Conservation (phyloP, 441 rosid species). For the Pelargonium fulgidum region DNA sequence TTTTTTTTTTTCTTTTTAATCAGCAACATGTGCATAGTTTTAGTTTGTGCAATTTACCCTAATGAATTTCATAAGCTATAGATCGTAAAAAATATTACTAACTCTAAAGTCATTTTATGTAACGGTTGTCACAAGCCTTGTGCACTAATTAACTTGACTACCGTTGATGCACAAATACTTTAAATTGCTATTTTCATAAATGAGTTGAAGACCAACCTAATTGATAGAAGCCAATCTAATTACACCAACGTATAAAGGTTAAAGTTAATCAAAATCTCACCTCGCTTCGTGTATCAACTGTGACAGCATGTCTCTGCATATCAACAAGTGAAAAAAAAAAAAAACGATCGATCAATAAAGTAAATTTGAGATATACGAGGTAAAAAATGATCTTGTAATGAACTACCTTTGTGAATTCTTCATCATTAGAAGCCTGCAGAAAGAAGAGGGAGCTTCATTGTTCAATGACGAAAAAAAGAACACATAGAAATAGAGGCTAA, state of each 20-base stretch:
- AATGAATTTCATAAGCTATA: too few species aligned
- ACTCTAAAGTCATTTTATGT: too few species aligned
- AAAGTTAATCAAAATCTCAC: slow-evolving; percentile 21
- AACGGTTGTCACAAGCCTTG: too few species aligned
- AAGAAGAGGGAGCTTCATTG: neutral
- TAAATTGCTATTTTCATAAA: too few species aligned
- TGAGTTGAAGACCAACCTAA: neutral
- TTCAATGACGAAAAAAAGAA: neutral
- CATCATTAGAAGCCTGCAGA: neutral
- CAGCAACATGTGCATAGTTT: too few species aligned
- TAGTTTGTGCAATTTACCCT: too few species aligned
- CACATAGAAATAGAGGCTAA: neutral
- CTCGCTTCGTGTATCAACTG: slow-evolving; percentile 54
- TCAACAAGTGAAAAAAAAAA: neutral
- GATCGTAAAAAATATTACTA: too few species aligned
- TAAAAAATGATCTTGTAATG: neutral
- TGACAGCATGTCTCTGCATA: neutral
- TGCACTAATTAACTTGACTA: too few species aligned
- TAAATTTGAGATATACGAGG: slow-evolving; percentile 5
- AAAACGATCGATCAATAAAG: neutral
- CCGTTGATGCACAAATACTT: too few species aligned
- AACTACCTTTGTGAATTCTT: neutral
- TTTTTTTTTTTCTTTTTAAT: too few species aligned
- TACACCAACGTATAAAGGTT: neutral
- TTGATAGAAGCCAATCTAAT: neutral